Conservation (phyloP, 352 stramenopile genomes). For the Pythium utonaiense region DNA sequence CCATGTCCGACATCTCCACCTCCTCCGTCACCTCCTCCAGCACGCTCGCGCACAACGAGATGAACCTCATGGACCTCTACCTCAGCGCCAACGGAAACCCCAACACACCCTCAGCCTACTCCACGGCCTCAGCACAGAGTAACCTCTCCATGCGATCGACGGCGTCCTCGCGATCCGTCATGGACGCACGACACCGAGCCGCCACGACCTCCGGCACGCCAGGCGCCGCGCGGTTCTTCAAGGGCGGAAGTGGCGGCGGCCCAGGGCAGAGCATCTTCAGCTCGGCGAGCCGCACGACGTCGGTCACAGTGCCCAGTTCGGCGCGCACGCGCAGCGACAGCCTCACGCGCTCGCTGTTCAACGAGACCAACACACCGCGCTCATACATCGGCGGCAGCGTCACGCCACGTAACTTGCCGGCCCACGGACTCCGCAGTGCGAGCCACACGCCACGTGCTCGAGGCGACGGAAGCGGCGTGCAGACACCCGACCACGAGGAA, state of each 20-base stretch:
- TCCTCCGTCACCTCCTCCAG: constrained; percentile 76
- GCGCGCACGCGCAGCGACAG: constrained; percentile 25
- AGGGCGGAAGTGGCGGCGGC: constrained; percentile 13
- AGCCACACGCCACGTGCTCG: not conserved
- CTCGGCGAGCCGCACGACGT: constrained; percentile 9
- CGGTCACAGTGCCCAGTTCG: constrained; percentile 11
- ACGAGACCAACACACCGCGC: constrained; percentile 61
- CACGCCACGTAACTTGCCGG: constrained; percentile 31
- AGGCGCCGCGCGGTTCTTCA: constrained; percentile 23
- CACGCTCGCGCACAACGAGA: constrained; percentile 80
- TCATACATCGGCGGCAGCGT: constrained; percentile 76
- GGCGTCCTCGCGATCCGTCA: constrained; percentile 54
- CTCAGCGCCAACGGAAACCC: constrained; percentile 49
- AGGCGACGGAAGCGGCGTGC: not conserved
- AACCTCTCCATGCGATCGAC: constrained; percentile 80
- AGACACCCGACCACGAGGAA: constrained; percentile 36
- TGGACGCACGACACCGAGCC: constrained; percentile 32
- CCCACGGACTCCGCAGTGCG: constrained; percentile 1
- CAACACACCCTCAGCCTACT: constrained; percentile 72
- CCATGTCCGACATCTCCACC: constrained; percentile 73
- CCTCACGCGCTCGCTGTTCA: constrained; percentile 35
- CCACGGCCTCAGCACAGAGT: constrained; percentile 64
- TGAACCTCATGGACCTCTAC: constrained; percentile 84
- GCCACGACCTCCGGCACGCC: constrained; percentile 10
- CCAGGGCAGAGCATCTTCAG: constrained; percentile 20